A percentile compares a stretch with the other conserved stretches of the same genome.
Conservation (phyloP, 306 rosid genomes). For the Vigna mungo region DNA sequence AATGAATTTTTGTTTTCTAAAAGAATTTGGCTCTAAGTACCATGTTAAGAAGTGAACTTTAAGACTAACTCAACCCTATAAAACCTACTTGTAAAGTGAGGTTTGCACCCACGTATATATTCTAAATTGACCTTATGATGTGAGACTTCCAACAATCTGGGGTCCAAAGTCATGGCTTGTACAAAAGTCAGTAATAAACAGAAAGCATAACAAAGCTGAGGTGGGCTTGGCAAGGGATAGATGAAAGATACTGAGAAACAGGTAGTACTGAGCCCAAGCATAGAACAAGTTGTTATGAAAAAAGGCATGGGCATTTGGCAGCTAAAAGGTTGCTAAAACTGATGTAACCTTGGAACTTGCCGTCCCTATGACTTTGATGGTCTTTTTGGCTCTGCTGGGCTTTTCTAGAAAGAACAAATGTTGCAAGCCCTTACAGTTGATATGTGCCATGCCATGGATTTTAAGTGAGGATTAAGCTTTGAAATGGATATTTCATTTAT, state of each 20-base stretch:
- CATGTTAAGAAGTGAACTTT: no score
- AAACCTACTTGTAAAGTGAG: no score
- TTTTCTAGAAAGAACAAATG: background rate
- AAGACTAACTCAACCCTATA: no score
- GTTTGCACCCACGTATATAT: no score
- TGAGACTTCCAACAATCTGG: background rate
- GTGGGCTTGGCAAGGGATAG: background rate
- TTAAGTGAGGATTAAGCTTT: background rate
- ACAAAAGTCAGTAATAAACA: background rate
- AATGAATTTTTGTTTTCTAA: no score
- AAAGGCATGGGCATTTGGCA: background rate
- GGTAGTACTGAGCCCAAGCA: background rate
- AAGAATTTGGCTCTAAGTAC: no score
- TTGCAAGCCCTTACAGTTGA: background rate
- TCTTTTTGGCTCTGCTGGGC: no score
- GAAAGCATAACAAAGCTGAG: background rate
- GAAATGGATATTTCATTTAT: slow-evolving; percentile 9
- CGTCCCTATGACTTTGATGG: background rate
- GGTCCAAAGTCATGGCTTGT: background rate
- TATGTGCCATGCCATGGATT: background rate
- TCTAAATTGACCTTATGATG: no score
- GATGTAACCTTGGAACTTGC: background rate
- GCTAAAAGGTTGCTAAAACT: background rate
- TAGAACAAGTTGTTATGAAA: background rate
- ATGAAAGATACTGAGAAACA: slow-evolving; percentile 15